Evolutionary conservation across 2,329 filamentous ascomycete genomes (phyloP).

Genomic region (Ascocoryne sarcoides): DNA sequence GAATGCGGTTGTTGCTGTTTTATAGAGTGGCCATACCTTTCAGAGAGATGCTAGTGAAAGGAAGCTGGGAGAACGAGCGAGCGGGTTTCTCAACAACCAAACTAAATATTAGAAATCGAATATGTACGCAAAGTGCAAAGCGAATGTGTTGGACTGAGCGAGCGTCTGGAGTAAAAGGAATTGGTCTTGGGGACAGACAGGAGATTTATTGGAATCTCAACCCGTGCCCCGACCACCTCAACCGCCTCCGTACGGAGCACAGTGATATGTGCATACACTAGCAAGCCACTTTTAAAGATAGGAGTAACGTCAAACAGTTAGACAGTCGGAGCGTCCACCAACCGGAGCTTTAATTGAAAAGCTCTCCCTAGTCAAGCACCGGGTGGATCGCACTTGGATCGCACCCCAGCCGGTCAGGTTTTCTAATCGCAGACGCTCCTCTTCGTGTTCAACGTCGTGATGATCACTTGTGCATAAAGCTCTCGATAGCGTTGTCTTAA

Average conservation of each 20-base stretch:
- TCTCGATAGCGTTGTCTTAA: too few relatives aligned
- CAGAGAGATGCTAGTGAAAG: too few relatives aligned
- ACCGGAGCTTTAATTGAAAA: too few relatives aligned
- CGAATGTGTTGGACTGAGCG: background rate
- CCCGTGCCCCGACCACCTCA: constrained; percentile 11
- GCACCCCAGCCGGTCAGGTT: too few relatives aligned
- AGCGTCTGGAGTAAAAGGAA: background rate
- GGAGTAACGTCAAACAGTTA: background rate
- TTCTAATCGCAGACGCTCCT: background rate
- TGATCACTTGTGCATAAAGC: background rate
- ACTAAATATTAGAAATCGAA: constrained; percentile 3
- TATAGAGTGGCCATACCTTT: too few relatives aligned
- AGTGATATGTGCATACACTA: background rate
- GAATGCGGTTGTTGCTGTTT: too few relatives aligned
- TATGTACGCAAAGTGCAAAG: background rate
- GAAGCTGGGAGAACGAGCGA: constrained; percentile 10
- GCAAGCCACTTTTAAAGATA: background rate
- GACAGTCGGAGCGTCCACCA: background rate
- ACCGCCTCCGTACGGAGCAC: too few relatives aligned
- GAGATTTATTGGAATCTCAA: constrained; percentile 1
- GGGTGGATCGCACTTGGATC: too few relatives aligned
- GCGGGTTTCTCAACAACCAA: constrained; percentile 10
- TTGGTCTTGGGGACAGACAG: background rate
- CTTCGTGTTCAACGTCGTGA: background rate
- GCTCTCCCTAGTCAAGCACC: too few relatives aligned